These are phyloP conservation scores for Psilocybe cyanescens DNA, from an alignment of 768 basidiomycete species.

Conservation along the genomic window DNA sequence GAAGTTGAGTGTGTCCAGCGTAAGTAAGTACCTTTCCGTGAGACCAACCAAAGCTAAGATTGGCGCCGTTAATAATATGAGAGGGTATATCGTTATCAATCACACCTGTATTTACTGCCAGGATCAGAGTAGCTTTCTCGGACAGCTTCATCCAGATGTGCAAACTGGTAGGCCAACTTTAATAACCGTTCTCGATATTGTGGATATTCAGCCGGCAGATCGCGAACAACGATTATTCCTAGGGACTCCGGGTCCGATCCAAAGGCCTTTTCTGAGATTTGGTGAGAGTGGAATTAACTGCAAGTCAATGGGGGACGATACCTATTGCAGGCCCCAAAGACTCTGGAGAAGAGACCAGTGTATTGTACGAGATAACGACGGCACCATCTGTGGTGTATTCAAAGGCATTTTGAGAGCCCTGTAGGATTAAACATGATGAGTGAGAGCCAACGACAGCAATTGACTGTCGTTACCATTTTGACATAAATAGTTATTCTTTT, in stretches of 20 bases:
- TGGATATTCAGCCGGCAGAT: slow-evolving; percentile 73
- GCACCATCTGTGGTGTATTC: slow-evolving; percentile 30
- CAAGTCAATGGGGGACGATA: slow-evolving; percentile 27
- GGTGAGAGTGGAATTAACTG: neutral
- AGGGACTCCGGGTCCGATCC: slow-evolving; percentile 77
- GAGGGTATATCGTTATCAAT: neutral
- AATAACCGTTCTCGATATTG: slow-evolving; percentile 73
- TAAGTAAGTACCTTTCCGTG: slow-evolving; percentile 76
- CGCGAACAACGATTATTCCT: slow-evolving; percentile 82
- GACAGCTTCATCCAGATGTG: slow-evolving; percentile 62
- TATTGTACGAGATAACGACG: slow-evolving; percentile 33
- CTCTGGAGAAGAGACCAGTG: slow-evolving; percentile 28
- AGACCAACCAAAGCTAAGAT: slow-evolving; percentile 91
- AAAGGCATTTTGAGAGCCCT: slow-evolving; percentile 1
- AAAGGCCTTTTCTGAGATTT: slow-evolving; percentile 70
- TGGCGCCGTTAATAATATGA: neutral
- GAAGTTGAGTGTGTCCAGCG: neutral
- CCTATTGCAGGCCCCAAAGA: slow-evolving; percentile 56
- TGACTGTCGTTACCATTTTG: slow-evolving; percentile 11
- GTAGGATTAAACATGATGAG: neutral
- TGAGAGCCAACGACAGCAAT: neutral
- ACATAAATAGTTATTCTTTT: neutral
- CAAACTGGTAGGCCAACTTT: slow-evolving; percentile 75
- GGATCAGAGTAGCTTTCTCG: slow-evolving; percentile 81
- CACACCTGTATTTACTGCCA: slow-evolving; percentile 74